Conservation (phyloP, 2,329 filamentous ascomycete genomes). For the Sporothrix phasma region DNA sequence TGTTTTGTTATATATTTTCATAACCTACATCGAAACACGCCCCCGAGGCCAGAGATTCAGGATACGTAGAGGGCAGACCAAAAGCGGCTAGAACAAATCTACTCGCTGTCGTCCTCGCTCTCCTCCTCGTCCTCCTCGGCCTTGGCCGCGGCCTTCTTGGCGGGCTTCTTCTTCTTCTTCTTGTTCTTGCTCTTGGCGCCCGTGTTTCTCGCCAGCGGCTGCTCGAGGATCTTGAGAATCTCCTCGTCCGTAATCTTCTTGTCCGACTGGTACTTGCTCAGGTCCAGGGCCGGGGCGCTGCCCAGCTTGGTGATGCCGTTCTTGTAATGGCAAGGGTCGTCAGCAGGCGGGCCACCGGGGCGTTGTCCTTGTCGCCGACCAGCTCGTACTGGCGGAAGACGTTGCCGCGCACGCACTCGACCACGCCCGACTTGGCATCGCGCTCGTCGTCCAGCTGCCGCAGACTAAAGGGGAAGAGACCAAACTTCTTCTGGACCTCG, state of each 20-base stretch:
- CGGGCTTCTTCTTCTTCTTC: constrained; percentile 61
- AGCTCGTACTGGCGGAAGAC: constrained; percentile 95
- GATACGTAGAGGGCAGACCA: background rate
- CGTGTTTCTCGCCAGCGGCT: constrained; percentile 75
- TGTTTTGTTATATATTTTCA: background rate
- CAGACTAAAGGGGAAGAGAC: constrained; percentile 94
- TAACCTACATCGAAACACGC: background rate
- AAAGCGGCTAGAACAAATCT: background rate
- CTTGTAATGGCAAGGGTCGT: constrained; percentile 96
- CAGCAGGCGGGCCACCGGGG: constrained; percentile 75
- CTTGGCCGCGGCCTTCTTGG: constrained; percentile 32
- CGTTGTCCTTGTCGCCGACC: constrained; percentile 82
- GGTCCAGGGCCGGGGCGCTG: constrained; percentile 62
- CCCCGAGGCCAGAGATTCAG: background rate
- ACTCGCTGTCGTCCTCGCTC: constrained; percentile 28
- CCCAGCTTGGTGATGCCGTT: constrained; percentile 86
- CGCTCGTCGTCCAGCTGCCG: constrained; percentile 95
- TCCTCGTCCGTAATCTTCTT: constrained; percentile 98
- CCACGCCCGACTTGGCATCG: constrained; percentile 86
- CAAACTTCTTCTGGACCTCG: constrained; percentile 95
- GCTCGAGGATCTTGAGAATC: constrained; percentile 86
- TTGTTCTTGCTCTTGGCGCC: constrained; percentile 83
- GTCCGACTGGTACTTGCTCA: constrained; percentile 79
- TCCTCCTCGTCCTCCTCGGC: constrained; percentile 27
- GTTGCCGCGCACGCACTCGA: constrained; percentile 89